Percentiles rank a stretch among this genome's conserved stretches.
Conservation (phyloP, 805 yeast genomes). For the Ogataea thermomethanolica region DNA sequence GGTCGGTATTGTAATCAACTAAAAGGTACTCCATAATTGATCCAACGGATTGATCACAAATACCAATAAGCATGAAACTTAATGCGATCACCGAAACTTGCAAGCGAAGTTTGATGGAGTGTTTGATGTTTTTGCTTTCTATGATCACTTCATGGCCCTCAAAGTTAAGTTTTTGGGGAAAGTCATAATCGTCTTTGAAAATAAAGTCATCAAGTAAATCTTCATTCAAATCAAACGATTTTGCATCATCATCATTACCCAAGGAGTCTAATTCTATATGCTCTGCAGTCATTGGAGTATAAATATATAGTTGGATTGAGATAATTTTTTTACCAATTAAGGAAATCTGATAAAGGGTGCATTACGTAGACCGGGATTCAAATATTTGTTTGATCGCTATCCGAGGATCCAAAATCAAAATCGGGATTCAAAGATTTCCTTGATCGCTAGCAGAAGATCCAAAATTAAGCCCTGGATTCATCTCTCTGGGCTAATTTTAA, state of each 20-base stretch:
- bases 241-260: constrained; percentile 4
- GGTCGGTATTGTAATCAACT: constrained; percentile 43
- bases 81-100: constrained; percentile 42
- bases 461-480: background rate
- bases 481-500: constrained; percentile 11
- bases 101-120: constrained; percentile 35
- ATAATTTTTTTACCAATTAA: background rate
- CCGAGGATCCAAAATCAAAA: too few species aligned
- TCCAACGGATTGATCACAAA: constrained; percentile 61
- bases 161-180: constrained; percentile 10
- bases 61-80: constrained; percentile 47
- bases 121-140: constrained; percentile 40
- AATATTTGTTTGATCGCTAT: background rate
- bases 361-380: background rate
- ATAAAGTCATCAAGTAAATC: constrained; percentile 1
- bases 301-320: background rate
- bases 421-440: background rate
- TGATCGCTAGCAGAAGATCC: too few species aligned
- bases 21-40: constrained; percentile 53
- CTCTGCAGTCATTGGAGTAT: background rate
- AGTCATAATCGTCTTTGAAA: constrained; percentile 5
- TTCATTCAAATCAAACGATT: constrained; percentile 5
- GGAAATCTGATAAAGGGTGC: background rate
- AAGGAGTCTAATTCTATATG: constrained; percentile 11
- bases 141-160: constrained; percentile 28